Conservation (phyloP, 2,329 filamentous ascomycete genomes). For the Pseudogymnoascus sp. region DNA sequence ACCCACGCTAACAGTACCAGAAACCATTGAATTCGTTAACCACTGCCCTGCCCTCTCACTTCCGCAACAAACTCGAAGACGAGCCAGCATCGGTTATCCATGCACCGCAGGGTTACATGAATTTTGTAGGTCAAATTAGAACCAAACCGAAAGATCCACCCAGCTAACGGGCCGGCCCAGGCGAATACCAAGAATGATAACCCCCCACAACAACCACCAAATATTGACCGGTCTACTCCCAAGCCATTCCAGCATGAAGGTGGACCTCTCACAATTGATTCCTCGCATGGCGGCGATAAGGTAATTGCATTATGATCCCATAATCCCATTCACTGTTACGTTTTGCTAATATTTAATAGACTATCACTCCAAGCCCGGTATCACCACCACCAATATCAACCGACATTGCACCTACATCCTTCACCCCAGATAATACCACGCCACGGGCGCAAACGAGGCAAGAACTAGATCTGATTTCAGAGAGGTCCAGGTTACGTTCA, state of each 20-base stretch:
- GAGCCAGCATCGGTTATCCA: slow-evolving; percentile 87
- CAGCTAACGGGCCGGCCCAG: slow-evolving; percentile 10
- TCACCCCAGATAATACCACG: slow-evolving; percentile 62
- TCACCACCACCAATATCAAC: slow-evolving; percentile 67
- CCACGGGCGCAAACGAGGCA: slow-evolving; percentile 76
- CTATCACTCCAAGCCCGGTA: slow-evolving; percentile 21
- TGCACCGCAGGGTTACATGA: slow-evolving; percentile 72
- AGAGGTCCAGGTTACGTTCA: slow-evolving; percentile 48
- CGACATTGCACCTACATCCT: slow-evolving; percentile 56
- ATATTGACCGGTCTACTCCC: slow-evolving; percentile 8
- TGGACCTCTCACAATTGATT: slow-evolving; percentile 1
- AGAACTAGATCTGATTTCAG: slow-evolving; percentile 53
- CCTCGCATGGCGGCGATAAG: slow-evolving; percentile 18
- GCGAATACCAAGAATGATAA: slow-evolving; percentile 15
- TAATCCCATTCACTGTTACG: neutral
- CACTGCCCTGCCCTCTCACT: slow-evolving; percentile 48
- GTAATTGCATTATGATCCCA: slow-evolving; percentile 14
- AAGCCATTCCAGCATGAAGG: slow-evolving; percentile 4
- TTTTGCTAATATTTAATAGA: slow-evolving; percentile 14
- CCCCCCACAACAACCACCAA: slow-evolving; percentile 13
- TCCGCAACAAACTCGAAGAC: slow-evolving; percentile 56
- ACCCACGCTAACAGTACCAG: neutral
- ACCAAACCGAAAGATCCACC: neutral
- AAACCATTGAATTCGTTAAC: slow-evolving; percentile 26
- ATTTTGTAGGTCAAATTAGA: slow-evolving; percentile 52